Evolutionary conservation across 1,284 basidiomycete species (phyloP), one percentile per base, ranked within the genome.

Genomic region (Coriolopsis trogii): DNA sequence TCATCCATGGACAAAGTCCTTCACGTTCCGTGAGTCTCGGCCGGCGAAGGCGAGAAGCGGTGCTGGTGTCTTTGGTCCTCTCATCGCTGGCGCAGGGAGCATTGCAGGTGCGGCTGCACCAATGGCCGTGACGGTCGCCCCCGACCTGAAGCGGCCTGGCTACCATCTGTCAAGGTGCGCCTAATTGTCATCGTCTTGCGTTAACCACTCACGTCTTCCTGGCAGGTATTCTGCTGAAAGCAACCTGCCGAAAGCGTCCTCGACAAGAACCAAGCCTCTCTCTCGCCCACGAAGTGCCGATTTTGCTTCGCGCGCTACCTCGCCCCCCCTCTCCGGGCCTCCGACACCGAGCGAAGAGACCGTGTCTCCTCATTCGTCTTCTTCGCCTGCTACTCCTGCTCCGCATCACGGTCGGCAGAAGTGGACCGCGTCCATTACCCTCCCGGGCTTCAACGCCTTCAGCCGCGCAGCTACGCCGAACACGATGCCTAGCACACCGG

Each of bases 41-140:
- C 86, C 82, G 4, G 71, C 79, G 31, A 73, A 76, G 3, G 75
- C 82, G 8, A 70, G 78, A 40, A 81, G 73, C 51, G 79, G 74
- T 6, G 89, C 77, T 0, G 89, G 89, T 4, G 87, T 88, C 0
- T 82, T 91, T 60, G 89, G 87, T 10, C 80, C 85, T 6, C 76
- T 93, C 39, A 83, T 93, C 34, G 82, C 87, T 21, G 84, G 81
- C 54, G 86, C 89, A 0, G 85, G 84, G 2, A 87, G 85, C 56
- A 70, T 85, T 26, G 72, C 73, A 10, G 85, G 84, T 21, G 74
- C 74, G 2, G 86, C 84, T 4, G 79, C 85, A 0, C 87, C 87
- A 0, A 61, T 67, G 4, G 67, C 74, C 7, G 77, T 78, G 18
- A 74, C 74, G 20, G 71, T 92, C 16, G 84, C 81, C 18, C 87